Conservation (phyloP, 2,329 filamentous ascomycete genomes). For the Clarireedia paspali region DNA sequence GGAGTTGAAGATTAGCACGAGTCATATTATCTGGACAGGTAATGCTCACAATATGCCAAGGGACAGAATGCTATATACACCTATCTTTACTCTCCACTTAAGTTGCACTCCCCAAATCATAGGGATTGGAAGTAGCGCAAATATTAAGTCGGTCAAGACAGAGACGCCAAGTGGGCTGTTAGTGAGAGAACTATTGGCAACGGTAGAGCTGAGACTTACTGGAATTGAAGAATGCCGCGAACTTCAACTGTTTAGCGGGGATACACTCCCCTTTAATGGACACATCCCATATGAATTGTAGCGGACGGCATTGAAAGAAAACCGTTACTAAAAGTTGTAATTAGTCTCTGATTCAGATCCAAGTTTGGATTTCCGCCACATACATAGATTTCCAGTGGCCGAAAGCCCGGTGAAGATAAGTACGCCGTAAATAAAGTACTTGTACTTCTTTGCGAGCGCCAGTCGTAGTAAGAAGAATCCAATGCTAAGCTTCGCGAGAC, state of each 20-base stretch:
- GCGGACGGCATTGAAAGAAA: no score
- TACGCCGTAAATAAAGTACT: conserved; percentile 33
- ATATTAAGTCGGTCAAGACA: conserved; percentile 18
- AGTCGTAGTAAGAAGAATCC: conserved; percentile 38
- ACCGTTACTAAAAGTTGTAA: no score
- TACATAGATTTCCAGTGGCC: no score
- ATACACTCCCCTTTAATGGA: neutral
- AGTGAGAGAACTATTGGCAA: no score
- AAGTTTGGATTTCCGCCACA: no score
- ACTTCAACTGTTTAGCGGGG: no score
- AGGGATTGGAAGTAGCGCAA: conserved; percentile 35
- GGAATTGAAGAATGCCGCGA: neutral
- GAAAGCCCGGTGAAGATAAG: neutral
- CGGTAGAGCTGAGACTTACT: neutral
- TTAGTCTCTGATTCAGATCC: no score
- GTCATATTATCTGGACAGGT: neutral
- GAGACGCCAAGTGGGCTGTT: conserved; percentile 10
- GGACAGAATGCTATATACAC: conserved; percentile 20
- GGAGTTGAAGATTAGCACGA: no score
- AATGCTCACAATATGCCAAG: no score
- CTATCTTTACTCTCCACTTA: conserved; percentile 33
- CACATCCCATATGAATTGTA: no score
- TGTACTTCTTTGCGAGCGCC: conserved; percentile 32
- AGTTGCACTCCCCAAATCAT: conserved; percentile 36
- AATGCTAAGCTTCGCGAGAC: conserved; percentile 40